Conservation (phyloP, 352 stramenopile species). For the Lagenidium giganteum region DNA sequence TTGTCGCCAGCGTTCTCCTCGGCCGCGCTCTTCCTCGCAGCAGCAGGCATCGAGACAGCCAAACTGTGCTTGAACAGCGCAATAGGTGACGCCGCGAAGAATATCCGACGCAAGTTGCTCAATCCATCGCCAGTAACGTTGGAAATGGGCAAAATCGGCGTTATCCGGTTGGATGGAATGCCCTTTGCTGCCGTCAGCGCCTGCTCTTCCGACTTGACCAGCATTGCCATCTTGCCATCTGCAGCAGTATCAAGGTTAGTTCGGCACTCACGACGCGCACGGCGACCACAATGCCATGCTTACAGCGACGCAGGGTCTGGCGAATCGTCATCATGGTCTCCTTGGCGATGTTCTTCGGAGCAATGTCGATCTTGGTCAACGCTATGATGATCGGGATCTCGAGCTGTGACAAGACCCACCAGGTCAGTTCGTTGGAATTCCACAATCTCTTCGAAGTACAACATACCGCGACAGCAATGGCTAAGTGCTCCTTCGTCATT, state of each 20-base stretch:
- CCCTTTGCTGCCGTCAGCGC: conserved; percentile 83
- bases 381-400: conserved; percentile 92
- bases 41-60: conserved; percentile 29
- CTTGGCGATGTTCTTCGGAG: conserved; percentile 89
- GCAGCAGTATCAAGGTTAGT: background rate
- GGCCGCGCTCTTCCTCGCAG: background rate
- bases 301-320: conserved; percentile 80
- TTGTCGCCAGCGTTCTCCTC: background rate
- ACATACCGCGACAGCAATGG: conserved; percentile 84
- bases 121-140: conserved; percentile 96
- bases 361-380: conserved; percentile 94
- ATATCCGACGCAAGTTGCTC: conserved; percentile 68
- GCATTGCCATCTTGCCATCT: conserved; percentile 92
- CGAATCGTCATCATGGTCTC: conserved; percentile 88
- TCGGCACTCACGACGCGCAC: too few species aligned
- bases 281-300: too few species aligned
- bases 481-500: conserved; percentile 93
- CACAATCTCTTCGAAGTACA: too few species aligned
- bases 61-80: conserved; percentile 75
- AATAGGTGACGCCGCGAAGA: conserved; percentile 56
- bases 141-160: conserved; percentile 96
- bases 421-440: too few species aligned
- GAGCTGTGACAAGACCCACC: too few species aligned
- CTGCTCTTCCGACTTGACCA: conserved; percentile 87
- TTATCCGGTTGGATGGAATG: conserved; percentile 90